phyloP scores from a whole-genome alignment of 805 yeast genomes.

The Danielia oregonensis region DNA sequence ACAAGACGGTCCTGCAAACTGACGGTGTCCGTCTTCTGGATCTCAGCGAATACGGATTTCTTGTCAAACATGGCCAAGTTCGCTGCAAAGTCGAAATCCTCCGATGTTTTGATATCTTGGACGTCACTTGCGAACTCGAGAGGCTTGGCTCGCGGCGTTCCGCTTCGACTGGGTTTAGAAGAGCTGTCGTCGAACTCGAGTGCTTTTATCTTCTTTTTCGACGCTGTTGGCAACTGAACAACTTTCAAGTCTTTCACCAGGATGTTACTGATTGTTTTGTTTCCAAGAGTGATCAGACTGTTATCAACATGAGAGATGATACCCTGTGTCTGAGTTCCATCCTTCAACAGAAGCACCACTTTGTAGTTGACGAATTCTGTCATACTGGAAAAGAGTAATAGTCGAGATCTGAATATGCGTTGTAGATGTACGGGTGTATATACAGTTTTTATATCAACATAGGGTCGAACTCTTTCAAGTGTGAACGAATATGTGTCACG shows the following conservation, averaged over 20 bases:
- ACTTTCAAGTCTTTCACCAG: conserved; percentile 55
- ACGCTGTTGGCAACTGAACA: conserved; percentile 35
- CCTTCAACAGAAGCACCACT: conserved; percentile 36
- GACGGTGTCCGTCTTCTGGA: conserved; percentile 59
- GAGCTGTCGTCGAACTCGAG: conserved; percentile 21
- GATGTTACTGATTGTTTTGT: conserved; percentile 26
- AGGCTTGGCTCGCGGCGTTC: conserved; percentile 14
- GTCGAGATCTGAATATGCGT: not conserved
- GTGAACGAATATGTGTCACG: too few relatives aligned
- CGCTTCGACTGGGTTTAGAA: conserved; percentile 7
- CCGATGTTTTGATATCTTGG: conserved; percentile 40
- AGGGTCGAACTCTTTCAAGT: too few relatives aligned
- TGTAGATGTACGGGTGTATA: conserved; percentile 1
- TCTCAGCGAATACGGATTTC: conserved; percentile 70
- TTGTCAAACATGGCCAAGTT: conserved; percentile 82
- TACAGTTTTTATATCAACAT: too few relatives aligned
- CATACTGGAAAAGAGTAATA: conserved; percentile 17
- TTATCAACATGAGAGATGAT: conserved; percentile 31
- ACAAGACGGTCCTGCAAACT: conserved; percentile 64
- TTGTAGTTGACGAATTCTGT: conserved; percentile 40
- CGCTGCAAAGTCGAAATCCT: conserved; percentile 82
- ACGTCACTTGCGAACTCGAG: conserved; percentile 50
- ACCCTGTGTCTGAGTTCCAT: conserved; percentile 35
- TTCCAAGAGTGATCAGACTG: conserved; percentile 23
- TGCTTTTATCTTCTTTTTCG: conserved; percentile 14